Evolutionary conservation across 148 eudicot genomes (phyloP), one percentile per base, ranked within the genome.

Genomic region (Rheum nobile): DNA sequence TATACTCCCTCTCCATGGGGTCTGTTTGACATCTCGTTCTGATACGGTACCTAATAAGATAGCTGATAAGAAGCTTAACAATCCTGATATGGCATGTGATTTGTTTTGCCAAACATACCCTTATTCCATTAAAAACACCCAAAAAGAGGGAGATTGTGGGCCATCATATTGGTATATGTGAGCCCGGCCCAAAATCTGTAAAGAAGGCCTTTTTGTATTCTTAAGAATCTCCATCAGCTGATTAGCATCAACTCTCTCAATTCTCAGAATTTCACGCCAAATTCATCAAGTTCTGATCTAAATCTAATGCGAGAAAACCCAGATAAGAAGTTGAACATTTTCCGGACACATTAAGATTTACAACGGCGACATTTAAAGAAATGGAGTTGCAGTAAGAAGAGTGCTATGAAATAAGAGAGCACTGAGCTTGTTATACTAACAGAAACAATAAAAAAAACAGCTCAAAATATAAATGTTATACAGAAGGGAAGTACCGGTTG

Each of bases 401-500:
- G 19, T 63, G 37, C 69, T 63, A 63, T 31, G 38, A 63, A 13
- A 63, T 16, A 3, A 32, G 12, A 24, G 32, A 57, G 22, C 10
- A 13, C 2, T 26, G 34, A 28, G 67, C n/a, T 31, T 63, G n/a
- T 10, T 63, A 32, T 31, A 14, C 69, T 63, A 63, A 26, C n/a
- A 32, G 2, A 26, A 21, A 28, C 6, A 57, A 28, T 17, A n/a
- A 50, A 41, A 12, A 8, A 3, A 43, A 54, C 9, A 54, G 61
- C 9, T 29, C 38, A 32, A 59, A 42, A 59, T 17, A 63, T 63
- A 17, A 63, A 63, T 32, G 38, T 29, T 9, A 88, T 46, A 88
- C 89, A 12, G 97, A 88, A 24, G 98, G 98, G 85, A 93, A 93
- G 59, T 93, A 89, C 63, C 88, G 88, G 90, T 93, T 91, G 78